A percentile compares a stretch with the other conserved stretches of the same genome.
phyloP scores from a whole-genome alignment of 768 basidiomycete species.

The Termitomyces sp. region DNA sequence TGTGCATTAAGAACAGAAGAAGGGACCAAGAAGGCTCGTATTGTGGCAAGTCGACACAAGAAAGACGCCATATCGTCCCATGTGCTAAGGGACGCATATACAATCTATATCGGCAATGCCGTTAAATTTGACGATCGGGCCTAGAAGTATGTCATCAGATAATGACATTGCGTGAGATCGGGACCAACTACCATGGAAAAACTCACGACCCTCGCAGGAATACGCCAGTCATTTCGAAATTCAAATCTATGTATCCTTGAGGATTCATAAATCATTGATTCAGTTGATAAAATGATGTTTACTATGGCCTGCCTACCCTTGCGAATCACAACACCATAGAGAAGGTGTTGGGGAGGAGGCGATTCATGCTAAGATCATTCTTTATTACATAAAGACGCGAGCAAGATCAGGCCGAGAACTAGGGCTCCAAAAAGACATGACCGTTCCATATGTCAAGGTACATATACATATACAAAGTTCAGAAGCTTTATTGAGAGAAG shows the following conservation, averaged over 20 bases:
- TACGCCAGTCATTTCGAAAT: conserved; percentile 35
- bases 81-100: background rate
- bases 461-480: background rate
- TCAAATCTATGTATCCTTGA: conserved; percentile 45
- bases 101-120: conserved; percentile 12
- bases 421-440: background rate
- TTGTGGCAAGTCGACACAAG: background rate
- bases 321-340: conserved; percentile 49
- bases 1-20: background rate
- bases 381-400: background rate
- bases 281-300: background rate
- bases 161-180: background rate
- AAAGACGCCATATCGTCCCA: background rate
- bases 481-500: conserved; percentile 17
- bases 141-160: conserved; percentile 13
- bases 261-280: background rate
- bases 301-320: too few relatives aligned
- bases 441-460: background rate
- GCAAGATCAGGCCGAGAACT: background rate
- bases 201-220: conserved; percentile 21
- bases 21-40: background rate
- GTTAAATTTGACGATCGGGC: conserved; percentile 30
- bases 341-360: conserved; percentile 12
- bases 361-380: background rate
- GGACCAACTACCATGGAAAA: background rate